Evolutionary conservation across 2,329 filamentous ascomycete species (phyloP), one percentile per base, ranked within the genome.

Genomic region (Bisporella sp.): DNA sequence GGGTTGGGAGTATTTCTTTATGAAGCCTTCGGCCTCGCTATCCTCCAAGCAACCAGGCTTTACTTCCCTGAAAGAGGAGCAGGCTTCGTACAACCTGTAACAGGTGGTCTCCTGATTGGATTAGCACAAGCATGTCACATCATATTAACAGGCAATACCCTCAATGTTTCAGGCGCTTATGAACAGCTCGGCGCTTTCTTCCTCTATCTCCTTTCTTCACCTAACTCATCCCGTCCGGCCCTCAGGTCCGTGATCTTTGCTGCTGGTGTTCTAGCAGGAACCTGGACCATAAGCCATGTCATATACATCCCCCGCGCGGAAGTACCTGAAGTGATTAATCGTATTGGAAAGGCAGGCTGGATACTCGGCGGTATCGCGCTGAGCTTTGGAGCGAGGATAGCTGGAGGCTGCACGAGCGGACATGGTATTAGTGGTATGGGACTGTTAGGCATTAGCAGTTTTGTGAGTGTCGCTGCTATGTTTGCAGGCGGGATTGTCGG

Each of bases 381-480:
- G 68, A 73, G 75, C 0, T 62, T 86, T 6, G 84, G 84, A 1
- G 72, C 81, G 1, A 74, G 82, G 45, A 61, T 85, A 49, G 82
- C 78, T 0, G 82, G 81, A 1, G 84, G 84, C 0, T 87, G 84
- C 56, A 84, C 83, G 0, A 83, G 79, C 5, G 83, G 84, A 0
- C 84, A 87, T 62, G 84, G 84, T 0, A 81, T 87, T 55, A 84
- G 78, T 52, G 84, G 84, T 0, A 73, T 86, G 60, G 77, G 78
- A n/a, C 68, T 82, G 53, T 68, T 86, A 21, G 46, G 81, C 77
- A 0, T 66, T 77, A 4, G 77, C 81, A 86, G 83, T 59, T 71
- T 85, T 49, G 64, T 86, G 9, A 82, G 79, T 0, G 79, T 85
- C 29, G 74, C 66, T 3, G 68, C 73, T 5, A 75, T 81, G 57